phyloP scores from a whole-genome alignment of 83 land plant species.

The Picea abies region DNA sequence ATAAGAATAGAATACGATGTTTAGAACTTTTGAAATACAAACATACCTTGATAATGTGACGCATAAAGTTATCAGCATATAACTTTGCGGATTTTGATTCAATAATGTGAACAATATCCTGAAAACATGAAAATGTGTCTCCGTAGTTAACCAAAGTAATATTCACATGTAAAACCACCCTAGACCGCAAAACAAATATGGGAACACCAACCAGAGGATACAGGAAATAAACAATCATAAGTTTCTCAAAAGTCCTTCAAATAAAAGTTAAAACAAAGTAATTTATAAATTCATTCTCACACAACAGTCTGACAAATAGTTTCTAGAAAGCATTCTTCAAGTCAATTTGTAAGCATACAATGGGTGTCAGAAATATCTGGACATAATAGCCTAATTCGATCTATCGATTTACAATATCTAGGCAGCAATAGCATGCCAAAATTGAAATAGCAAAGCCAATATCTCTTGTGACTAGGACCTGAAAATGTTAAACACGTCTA shows the following conservation, averaged over 20 bases:
- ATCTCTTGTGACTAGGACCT: background rate
- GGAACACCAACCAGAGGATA: background rate
- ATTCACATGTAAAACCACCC: background rate
- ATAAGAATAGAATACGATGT: background rate
- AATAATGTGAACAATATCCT: constrained; percentile 87
- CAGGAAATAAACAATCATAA: background rate
- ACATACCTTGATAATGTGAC: constrained; percentile 85
- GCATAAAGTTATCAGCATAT: constrained; percentile 86
- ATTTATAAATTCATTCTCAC: background rate
- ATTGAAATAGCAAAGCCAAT: background rate
- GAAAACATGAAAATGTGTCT: background rate
- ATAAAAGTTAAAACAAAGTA: background rate
- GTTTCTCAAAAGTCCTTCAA: background rate
- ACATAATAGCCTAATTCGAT: background rate
- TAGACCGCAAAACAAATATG: background rate
- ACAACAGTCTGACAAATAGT: background rate
- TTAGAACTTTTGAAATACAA: background rate
- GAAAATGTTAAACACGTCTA: background rate
- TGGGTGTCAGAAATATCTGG: background rate
- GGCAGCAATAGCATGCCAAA: background rate
- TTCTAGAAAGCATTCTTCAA: background rate
- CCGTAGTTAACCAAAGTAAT: background rate
- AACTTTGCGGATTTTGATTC: constrained; percentile 79
- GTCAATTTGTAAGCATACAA: background rate
- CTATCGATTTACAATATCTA: background rate